phyloP scores from a whole-genome alignment of 768 basidiomycete genomes.

The Suillus bovinus region DNA sequence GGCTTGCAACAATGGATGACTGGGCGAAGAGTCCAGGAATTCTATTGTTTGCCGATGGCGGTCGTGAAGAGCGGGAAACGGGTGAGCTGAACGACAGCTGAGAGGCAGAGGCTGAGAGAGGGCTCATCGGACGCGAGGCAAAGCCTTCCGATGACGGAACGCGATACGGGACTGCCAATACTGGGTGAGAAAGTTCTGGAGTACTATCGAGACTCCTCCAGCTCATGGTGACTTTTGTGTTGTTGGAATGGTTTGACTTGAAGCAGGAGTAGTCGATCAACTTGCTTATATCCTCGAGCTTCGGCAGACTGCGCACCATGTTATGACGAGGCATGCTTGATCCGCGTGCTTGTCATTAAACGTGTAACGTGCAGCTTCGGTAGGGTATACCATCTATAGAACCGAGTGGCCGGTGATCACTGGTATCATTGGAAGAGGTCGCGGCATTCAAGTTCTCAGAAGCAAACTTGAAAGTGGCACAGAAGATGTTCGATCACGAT shows the following conservation, averaged over 20 bases:
- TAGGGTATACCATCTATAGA: not conserved
- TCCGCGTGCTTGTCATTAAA: constrained; percentile 1
- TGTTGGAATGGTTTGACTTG: not conserved
- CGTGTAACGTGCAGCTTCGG: not conserved
- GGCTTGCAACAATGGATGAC: constrained; percentile 4
- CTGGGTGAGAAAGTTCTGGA: constrained; percentile 1
- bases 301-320: not conserved
- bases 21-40: constrained; percentile 7
- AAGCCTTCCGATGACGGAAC: constrained; percentile 7
- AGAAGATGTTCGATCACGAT: not conserved
- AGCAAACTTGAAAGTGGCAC: not conserved
- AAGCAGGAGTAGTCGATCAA: not conserved
- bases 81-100: constrained; percentile 8
- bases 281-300: not conserved
- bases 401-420: not conserved
- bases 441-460: not conserved
- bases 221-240: constrained; percentile 2
- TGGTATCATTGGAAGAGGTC: not conserved
- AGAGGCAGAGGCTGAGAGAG: constrained; percentile 7
- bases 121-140: constrained; percentile 8
- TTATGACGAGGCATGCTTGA: not conserved
- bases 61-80: constrained; percentile 1
- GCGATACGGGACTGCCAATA: constrained; percentile 4
- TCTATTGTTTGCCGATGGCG: not conserved
- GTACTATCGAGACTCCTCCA: constrained; percentile 12